Conservation (phyloP, 2,329 filamentous ascomycete genomes). For the Penicillium glabrum region DNA sequence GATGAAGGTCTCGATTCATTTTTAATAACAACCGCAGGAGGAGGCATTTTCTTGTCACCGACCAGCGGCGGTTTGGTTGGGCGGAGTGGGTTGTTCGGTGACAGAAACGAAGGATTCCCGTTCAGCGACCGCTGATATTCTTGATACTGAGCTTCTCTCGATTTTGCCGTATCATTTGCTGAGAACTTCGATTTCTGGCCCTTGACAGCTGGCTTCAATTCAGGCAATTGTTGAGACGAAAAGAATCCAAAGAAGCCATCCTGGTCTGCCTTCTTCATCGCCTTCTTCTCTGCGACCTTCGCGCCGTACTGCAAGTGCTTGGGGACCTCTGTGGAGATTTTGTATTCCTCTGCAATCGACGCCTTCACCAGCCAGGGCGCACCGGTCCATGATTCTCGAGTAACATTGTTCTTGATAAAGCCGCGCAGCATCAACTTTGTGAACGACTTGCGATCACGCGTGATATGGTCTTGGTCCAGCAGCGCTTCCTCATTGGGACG, state of each 20-base stretch:
- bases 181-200: conserved; percentile 61
- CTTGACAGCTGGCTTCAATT: conserved; percentile 72
- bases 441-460: conserved; percentile 85
- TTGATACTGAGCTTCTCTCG: conserved; percentile 47
- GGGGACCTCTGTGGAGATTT: conserved; percentile 84
- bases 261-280: conserved; percentile 59
- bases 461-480: conserved; percentile 79
- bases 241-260: conserved; percentile 54
- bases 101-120: conserved; percentile 44
- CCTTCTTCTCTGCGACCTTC: conserved; percentile 75
- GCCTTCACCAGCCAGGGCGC: conserved; percentile 94
- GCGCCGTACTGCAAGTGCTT: conserved; percentile 78
- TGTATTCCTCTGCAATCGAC: conserved; percentile 77
- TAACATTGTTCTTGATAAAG: conserved; percentile 94
- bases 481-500: conserved; percentile 69
- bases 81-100: conserved; percentile 32
- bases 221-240: conserved; percentile 60
- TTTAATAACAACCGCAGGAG: conserved; percentile 43
- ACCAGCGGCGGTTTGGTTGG: conserved; percentile 32
- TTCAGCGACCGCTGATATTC: conserved; percentile 51
- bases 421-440: conserved; percentile 91
- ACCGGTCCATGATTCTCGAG: conserved; percentile 88
- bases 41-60: conserved; percentile 34
- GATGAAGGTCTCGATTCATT: conserved; percentile 59
- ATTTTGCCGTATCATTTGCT: conserved; percentile 47